These are phyloP conservation scores for Batrachochytrium dendrobatidis DNA, from an alignment of 371 early-diverging fungal genomes.

Conservation along the genomic window DNA sequence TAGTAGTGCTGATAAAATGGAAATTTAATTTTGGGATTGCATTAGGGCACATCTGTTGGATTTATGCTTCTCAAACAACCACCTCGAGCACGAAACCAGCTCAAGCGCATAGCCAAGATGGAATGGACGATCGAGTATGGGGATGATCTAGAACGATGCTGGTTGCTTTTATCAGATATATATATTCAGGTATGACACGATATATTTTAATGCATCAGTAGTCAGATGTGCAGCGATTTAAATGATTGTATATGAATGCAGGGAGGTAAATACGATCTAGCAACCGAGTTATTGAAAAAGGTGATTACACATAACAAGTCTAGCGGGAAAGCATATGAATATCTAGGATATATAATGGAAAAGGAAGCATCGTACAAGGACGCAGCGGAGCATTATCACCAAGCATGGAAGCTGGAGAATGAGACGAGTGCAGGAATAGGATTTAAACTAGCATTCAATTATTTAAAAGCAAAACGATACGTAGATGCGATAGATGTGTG, in stretches of 20 bases:
- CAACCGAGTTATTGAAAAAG: conserved; percentile 35
- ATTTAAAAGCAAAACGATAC: conserved; percentile 37
- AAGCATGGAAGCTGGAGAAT: conserved; percentile 34
- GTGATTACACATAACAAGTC: conserved; percentile 29
- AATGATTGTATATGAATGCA: conserved; percentile 3
- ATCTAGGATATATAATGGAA: conserved; percentile 45
- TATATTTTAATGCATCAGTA: not conserved
- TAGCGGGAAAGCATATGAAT: conserved; percentile 38
- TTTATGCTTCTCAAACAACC: conserved; percentile 44
- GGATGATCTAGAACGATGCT: conserved; percentile 36
- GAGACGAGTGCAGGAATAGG: conserved; percentile 38
- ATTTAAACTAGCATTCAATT: conserved; percentile 43
- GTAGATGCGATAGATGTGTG: conserved; percentile 42
- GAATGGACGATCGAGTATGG: conserved; percentile 34
- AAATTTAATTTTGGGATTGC: not conserved
- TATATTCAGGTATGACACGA: conserved; percentile 33
- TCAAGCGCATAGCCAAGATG: conserved; percentile 40
- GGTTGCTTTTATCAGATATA: conserved; percentile 40
- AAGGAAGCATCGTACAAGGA: conserved; percentile 39
- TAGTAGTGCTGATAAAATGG: too few relatives aligned
- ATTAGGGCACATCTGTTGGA: conserved; percentile 31
- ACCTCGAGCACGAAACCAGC: conserved; percentile 40
- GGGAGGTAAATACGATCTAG: conserved; percentile 43
- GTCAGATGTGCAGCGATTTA: not conserved
- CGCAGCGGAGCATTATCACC: conserved; percentile 38